A percentile compares a stretch with the other conserved stretches of the same genome.
phyloP scores from a whole-genome alignment of 257 asterid species.

The Forsythia viridissima region DNA sequence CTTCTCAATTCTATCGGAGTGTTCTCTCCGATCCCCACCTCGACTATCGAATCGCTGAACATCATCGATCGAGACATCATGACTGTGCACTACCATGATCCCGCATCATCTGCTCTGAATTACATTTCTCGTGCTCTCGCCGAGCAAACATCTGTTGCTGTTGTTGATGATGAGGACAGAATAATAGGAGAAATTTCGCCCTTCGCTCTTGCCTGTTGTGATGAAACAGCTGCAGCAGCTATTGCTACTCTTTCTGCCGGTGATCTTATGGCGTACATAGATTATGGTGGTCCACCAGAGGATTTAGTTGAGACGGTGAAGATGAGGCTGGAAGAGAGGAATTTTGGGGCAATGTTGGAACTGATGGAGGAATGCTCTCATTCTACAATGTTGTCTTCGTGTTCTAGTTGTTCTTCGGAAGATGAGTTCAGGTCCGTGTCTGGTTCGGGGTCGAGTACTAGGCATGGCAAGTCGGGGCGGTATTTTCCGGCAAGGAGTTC shows the following conservation, averaged over 20 bases:
- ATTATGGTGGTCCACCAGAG: slow-evolving; percentile 70
- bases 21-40: slow-evolving; percentile 69
- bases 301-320: slow-evolving; percentile 62
- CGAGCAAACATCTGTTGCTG: slow-evolving; percentile 70
- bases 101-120: slow-evolving; percentile 58
- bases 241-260: slow-evolving; percentile 63
- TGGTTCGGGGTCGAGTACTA: slow-evolving; percentile 21
- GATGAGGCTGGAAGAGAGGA: slow-evolving; percentile 56
- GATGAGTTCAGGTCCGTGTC: slow-evolving; percentile 47
- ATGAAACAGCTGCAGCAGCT: slow-evolving; percentile 68
- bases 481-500: slow-evolving; percentile 51
- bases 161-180: slow-evolving; percentile 51
- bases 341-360: slow-evolving; percentile 51
- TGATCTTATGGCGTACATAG: slow-evolving; percentile 74
- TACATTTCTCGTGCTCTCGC: slow-evolving; percentile 40
- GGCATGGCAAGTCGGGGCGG: slow-evolving; percentile 33
- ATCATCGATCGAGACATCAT: slow-evolving; percentile 53
- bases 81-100: slow-evolving; percentile 49
- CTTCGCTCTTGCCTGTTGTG: slow-evolving; percentile 62
- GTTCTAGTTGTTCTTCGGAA: slow-evolving; percentile 69
- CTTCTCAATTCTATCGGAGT: slow-evolving; percentile 72
- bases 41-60: slow-evolving; percentile 51
- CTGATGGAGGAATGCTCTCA: slow-evolving; percentile 49
- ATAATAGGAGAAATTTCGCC: slow-evolving; percentile 84
- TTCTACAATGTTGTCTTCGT: slow-evolving; percentile 32